phyloP scores from a whole-genome alignment of 2,329 filamentous ascomycete species.

The Xylaria hypoxylon region DNA sequence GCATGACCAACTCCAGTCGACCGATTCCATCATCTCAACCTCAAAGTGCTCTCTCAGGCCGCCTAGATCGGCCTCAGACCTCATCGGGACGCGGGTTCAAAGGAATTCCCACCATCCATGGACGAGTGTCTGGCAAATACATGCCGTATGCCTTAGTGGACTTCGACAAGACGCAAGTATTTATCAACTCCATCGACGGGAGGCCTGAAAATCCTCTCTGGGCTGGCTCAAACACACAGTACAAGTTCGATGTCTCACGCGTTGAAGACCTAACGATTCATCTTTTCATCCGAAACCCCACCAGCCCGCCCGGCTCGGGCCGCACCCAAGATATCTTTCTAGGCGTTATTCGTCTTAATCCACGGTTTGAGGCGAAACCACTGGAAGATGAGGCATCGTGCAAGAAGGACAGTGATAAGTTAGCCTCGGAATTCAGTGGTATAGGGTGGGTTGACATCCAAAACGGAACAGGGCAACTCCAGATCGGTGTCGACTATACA shows the following conservation, averaged over 20 bases:
- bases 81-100: conserved; percentile 81
- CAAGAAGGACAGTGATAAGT: conserved; percentile 88
- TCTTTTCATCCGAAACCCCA: conserved; percentile 93
- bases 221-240: conserved; percentile 98
- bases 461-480: conserved; percentile 89
- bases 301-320: conserved; percentile 84
- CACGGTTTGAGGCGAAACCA: conserved; percentile 88
- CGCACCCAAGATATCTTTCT: conserved; percentile 97
- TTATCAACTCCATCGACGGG: conserved; percentile 96
- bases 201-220: conserved; percentile 94
- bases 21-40: conserved; percentile 7
- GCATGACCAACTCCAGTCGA: conserved; percentile 44
- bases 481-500: conserved; percentile 93
- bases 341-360: conserved; percentile 88
- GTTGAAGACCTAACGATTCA: conserved; percentile 92
- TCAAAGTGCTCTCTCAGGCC: conserved; percentile 59
- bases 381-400: conserved; percentile 63
- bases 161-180: conserved; percentile 98
- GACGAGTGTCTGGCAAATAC: conserved; percentile 94
- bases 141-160: conserved; percentile 97
- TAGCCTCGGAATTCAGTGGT: conserved; percentile 76
- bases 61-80: conserved; percentile 80
- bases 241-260: conserved; percentile 98
- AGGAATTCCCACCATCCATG: conserved; percentile 90
- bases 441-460: conserved; percentile 91